Evolutionary conservation across 768 basidiomycete species (phyloP).

Genomic region (Chalciporus piperatus): DNA sequence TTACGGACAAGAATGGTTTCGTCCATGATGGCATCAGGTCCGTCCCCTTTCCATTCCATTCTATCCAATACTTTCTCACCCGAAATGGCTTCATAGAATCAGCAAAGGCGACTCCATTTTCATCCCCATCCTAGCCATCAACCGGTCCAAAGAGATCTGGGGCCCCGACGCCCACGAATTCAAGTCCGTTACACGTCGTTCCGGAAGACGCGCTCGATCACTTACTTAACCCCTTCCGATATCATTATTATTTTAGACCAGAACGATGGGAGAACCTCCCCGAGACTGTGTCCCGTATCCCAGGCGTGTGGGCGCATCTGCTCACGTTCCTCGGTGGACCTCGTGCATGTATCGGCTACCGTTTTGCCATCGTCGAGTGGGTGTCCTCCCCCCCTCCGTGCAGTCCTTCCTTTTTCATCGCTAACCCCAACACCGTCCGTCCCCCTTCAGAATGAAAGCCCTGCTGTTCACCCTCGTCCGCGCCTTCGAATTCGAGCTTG

Average conservation of each 20-base stretch:
- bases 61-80: too few species aligned
- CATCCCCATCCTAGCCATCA: conserved; percentile 52
- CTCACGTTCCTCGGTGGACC: conserved; percentile 65
- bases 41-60: not conserved
- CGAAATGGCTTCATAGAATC: conserved; percentile 24
- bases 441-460: conserved; percentile 24
- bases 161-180: conserved; percentile 62
- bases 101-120: conserved; percentile 44
- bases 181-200: conserved; percentile 36
- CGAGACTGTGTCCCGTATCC: conserved; percentile 41
- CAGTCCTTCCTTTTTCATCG: too few species aligned
- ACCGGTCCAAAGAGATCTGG: conserved; percentile 54
- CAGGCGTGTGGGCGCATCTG: conserved; percentile 59
- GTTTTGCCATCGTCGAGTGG: conserved; percentile 60
- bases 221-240: too few species aligned
- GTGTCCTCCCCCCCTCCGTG: conserved; percentile 15
- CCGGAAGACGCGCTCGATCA: not conserved
- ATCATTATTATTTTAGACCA: too few species aligned
- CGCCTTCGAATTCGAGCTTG: conserved; percentile 51
- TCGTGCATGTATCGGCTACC: conserved; percentile 63
- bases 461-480: conserved; percentile 51
- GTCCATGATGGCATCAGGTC: conserved; percentile 40
- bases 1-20: conserved; percentile 43
- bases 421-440: too few species aligned
- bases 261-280: conserved; percentile 59